Base-by-base conservation (phyloP, 805 yeast species). In the Komagataella kurtzmanii region DNA sequence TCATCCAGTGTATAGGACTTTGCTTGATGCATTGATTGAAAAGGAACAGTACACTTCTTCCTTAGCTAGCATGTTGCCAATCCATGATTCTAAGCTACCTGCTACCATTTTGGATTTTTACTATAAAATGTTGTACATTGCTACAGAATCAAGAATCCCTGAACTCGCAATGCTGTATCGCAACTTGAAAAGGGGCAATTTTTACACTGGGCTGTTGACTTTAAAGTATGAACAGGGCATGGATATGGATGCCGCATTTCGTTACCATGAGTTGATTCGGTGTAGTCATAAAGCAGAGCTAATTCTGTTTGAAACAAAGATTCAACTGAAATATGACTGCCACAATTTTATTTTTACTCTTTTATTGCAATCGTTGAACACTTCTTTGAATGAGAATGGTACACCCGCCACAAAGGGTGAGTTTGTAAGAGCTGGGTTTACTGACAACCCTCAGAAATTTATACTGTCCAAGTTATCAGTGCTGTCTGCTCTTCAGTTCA, bases 401-500 rank as follows among this genome's bases (percentile, higher is more conserved):
- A 64, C 70, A 6, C 67, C 67, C 10, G 73, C 76, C 3, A 64
- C 72, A 10, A 55, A 67, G 3, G 73, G 71, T 50, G 79, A 74
- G 51, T 75, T 68, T 50, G 60, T 66, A 8, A 72, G 67, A 54
- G 75, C 77, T 10, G 80, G 79, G 1, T 69, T 75, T 52, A 68
- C 77, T 7, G 66, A 67, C 12, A 65, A 73, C 54, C 79, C 80
- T 1, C 59, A 60, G 30, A 61, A 65, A 24, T 72, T 69, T 53
- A 73, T 78, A 3, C 60, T 67, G 19, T 70, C 69, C 3, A 68
- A 74, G 51, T 78, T 72, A 59, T 62, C 79, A 5, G 63, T 80
- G 21, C 66, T 79, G 48, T 72, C 76, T 48, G 74, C 80, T 2
- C 70, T 77, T 64, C 81, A 80, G 58, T 65, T 82, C 49, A 70